Evolutionary conservation across 768 basidiomycete species (phyloP).

Genomic region (Naematelia encephala): DNA sequence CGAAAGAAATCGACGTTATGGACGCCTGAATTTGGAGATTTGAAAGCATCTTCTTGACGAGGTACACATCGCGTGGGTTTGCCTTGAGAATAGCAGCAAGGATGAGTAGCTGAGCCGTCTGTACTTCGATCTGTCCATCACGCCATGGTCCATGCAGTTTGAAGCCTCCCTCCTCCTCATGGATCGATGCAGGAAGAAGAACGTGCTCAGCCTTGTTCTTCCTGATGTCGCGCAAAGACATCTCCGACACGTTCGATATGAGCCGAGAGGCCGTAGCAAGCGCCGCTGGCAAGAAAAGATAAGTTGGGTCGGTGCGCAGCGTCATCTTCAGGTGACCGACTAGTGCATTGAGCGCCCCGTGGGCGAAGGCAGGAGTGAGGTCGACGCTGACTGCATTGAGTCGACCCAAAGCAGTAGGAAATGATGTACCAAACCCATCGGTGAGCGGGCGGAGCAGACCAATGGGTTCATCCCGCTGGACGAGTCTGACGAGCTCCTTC

Average conservation of each 20-base stretch:
- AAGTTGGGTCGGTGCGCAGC: conserved; percentile 13
- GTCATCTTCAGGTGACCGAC: conserved; percentile 31
- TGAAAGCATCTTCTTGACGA: conserved; percentile 43
- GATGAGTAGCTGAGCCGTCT: conserved; percentile 36
- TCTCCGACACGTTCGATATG: conserved; percentile 17
- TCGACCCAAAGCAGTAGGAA: conserved; percentile 14
- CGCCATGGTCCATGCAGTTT: conserved; percentile 39
- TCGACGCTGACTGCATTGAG: conserved; percentile 17
- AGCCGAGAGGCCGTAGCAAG: conserved; percentile 26
- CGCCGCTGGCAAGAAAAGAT: conserved; percentile 15
- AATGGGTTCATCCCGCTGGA: conserved; percentile 35
- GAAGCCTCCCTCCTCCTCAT: conserved; percentile 42
- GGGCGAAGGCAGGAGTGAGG: conserved; percentile 32
- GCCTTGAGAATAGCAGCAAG: conserved; percentile 23
- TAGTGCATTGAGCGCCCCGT: conserved; percentile 28
- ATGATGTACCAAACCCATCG: conserved; percentile 18
- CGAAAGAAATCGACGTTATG: conserved; percentile 22
- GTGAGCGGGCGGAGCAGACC: conserved; percentile 25
- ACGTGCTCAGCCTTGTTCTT: conserved; percentile 40
- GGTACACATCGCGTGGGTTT: conserved; percentile 37
- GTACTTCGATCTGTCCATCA: conserved; percentile 25
- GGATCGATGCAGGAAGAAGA: conserved; percentile 41
- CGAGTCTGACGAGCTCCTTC: conserved; percentile 17
- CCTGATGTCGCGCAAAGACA: conserved; percentile 36
- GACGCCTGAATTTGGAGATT: conserved; percentile 37